phyloP scores from a whole-genome alignment of 768 basidiomycete species.

The Clathrus columnatus region DNA sequence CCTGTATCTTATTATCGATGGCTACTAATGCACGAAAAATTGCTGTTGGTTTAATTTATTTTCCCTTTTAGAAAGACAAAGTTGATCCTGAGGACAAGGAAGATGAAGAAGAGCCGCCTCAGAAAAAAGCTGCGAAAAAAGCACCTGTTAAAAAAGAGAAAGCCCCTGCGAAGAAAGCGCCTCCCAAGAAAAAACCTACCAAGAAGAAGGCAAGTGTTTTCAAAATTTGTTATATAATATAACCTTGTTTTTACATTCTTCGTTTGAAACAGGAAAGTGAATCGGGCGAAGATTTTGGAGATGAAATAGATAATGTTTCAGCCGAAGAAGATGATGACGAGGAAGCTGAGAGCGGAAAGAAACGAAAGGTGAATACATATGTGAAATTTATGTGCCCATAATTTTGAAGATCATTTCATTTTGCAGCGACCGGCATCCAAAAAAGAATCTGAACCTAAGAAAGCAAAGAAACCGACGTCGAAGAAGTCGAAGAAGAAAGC shows the following conservation, averaged over 20 bases:
- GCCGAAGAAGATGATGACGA: constrained; percentile 41
- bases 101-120: constrained; percentile 18
- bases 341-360: constrained; percentile 36
- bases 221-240: not conserved
- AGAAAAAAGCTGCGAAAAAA: constrained; percentile 13
- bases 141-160: not conserved
- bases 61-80: constrained; percentile 13
- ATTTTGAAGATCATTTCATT: constrained; percentile 8
- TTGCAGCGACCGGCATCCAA: constrained; percentile 11
- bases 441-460: not conserved
- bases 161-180: constrained; percentile 14
- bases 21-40: too few species aligned
- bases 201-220: constrained; percentile 27
- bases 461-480: constrained; percentile 6
- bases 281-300: constrained; percentile 40
- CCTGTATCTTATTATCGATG: too few species aligned
- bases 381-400: not conserved
- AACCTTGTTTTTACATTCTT: not conserved
- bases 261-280: constrained; percentile 25
- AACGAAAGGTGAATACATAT: constrained; percentile 52
- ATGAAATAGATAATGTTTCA: constrained; percentile 32
- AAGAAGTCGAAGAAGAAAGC: constrained; percentile 12
- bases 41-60: not conserved
- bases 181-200: constrained; percentile 35
- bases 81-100: constrained; percentile 15